Percentiles rank a stretch among this genome's conserved stretches.
These are phyloP conservation scores for Ustilago trichophora DNA, from an alignment of 1,284 basidiomycete species.

Conservation along the genomic window DNA sequence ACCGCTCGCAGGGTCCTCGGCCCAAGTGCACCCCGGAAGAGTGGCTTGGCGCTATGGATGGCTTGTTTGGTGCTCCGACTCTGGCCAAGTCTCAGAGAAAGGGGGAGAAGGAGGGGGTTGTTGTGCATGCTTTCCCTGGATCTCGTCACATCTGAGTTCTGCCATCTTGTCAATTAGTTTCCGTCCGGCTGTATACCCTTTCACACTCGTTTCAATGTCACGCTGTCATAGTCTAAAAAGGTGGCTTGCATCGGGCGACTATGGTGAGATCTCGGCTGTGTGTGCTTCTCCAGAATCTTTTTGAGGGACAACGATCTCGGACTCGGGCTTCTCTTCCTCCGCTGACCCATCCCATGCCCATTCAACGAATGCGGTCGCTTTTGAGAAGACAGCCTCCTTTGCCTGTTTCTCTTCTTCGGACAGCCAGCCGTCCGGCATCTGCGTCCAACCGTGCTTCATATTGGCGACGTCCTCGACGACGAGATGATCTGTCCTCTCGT, in stretches of 20 bases:
- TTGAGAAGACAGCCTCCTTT: constrained; percentile 24
- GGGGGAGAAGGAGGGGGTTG: neutral
- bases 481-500: constrained; percentile 29
- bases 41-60: constrained; percentile 25
- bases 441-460: constrained; percentile 49
- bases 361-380: constrained; percentile 32
- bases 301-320: constrained; percentile 23
- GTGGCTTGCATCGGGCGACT: neutral
- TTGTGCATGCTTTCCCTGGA: neutral
- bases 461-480: constrained; percentile 42
- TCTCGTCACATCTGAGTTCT: neutral
- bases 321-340: constrained; percentile 33
- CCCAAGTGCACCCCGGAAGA: constrained; percentile 44
- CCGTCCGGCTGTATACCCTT: constrained; percentile 2
- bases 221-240: neutral
- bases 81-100: neutral
- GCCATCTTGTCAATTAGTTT: too few relatives aligned
- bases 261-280: constrained; percentile 3
- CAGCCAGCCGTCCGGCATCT: constrained; percentile 50
- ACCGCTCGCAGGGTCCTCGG: constrained; percentile 32
- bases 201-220: neutral
- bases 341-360: constrained; percentile 51
- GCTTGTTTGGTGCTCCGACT: constrained; percentile 21
- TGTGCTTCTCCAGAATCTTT: constrained; percentile 10
- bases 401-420: constrained; percentile 25